Base-by-base conservation (phyloP, 1,139 yeast genomes). In the Kodamaea ohmeri region DNA sequence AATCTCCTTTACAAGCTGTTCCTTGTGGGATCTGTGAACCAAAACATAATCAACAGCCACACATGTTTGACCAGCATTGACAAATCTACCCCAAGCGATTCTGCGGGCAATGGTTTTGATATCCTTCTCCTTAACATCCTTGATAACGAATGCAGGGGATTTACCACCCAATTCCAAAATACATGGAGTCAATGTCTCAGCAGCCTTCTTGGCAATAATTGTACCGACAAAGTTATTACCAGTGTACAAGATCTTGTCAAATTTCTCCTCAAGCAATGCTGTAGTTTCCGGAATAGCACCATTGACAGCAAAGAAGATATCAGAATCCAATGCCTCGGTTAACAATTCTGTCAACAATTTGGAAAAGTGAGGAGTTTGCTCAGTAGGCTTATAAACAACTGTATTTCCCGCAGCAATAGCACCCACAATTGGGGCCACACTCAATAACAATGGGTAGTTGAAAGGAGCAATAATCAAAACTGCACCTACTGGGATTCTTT, bases 141-240 rank as follows among this genome's bases (percentile, higher is more conserved):
- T 67, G 37, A 89, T 76, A 8, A 89, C 66, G 46, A 89, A 71
- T 1, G 78, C 86, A 0, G 97, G 97, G 3, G 92, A 83, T 58
- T 89, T 89, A n/a, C 97, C 97, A 36, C 97, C 97, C 35, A 92
- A 71, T 62, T 90, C 97, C 45, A 92, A 71, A 19, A 85, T 63
- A 15, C 75, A 75, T 0, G 97, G 97, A 1, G 96, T 87, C 51
- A 90, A 69, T 26, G 78, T 74, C 60, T 86, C 81, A 6, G 95
- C 95, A 1, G 97, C 97, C 36, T 85, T 85, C 44, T 72, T 67
- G 21, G 94, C 85, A 34, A 90, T 78, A 42, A 87, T 77, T 30
- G 75, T 78, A 32, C 96, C 97, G 17, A 89, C 95, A 12, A 57
- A 54, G 16, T 78, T 75, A 38, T 85, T 81, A 21, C 97, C 97